Base-by-base conservation (phyloP, 352 stramenopile species). In the Hyaloperonospora brassicae region DNA sequence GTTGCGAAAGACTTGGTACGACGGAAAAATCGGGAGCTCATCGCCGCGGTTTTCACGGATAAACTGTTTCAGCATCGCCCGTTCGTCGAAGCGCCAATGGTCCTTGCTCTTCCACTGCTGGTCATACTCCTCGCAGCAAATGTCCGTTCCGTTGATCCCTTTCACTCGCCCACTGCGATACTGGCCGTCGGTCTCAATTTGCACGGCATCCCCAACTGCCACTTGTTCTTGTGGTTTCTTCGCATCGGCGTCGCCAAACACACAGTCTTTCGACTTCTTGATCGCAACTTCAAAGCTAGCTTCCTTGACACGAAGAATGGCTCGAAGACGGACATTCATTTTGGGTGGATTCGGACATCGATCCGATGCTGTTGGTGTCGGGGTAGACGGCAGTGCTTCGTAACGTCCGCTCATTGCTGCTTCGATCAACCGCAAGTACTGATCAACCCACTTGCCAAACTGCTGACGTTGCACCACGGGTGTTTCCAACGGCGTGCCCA, bases 1-100 rank as follows among this genome's bases (percentile, higher is more conserved):
- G 43, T 60, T 77, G 38, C 59, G 67, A 52, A 80, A 76, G 2
- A 68, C 55, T 6, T 55, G 59, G 25, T 71, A 72, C 0, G 66
- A 75, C 12, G 61, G 39, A 23, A 74, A 74, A 13, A 48, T 48
- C 22, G 42, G 22, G 21, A 48, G 42, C 21, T 27, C 42, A 12
- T 48, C 42, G 11, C 66, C 61, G 12, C 66, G 62, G 54, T 70
- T 68, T 12, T 30, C 53, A 4, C 21, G 42, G 24, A 74, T 68
- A 39, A 71, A 64, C 24, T 58, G 31, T 54, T 69, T 65, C 22
- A 69, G 30, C 34, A 9, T 13, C 50, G 36, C 46, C 27, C 41
- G 34, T 45, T 44, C 10, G 47, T 6, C 25, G 10, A 48, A 48
- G 17, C 1, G 11, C 38, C 25, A 48, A 23, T 45, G 0, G 22